These are phyloP conservation scores for Medicago truncatula DNA, from an alignment of 306 rosid species.

Conservation along the genomic window MtrunA17r5.0-ANR NC_053045.1:45220501-45221000, in stretches of 20 bases:
- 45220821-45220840: conserved; percentile 20
- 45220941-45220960: conserved; percentile 69
- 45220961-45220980: conserved; percentile 68
- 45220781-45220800: too few species aligned
- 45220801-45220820: not conserved
- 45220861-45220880: conserved; percentile 45
- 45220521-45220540: not conserved
- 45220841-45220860: conserved; percentile 23
- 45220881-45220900: conserved; percentile 58
- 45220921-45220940: conserved; percentile 67
- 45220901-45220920: conserved; percentile 63
- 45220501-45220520: not conserved
- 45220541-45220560: not conserved
- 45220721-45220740: not conserved
- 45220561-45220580: not conserved
- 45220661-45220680: not conserved
- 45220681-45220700: not conserved
- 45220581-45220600: not conserved
- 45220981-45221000: conserved; percentile 46
- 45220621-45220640: not conserved
- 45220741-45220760: not conserved
- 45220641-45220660: not conserved
- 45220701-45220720: not conserved
- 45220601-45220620: not conserved
- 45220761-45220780: not conserved